Base-by-base conservation (phyloP, 805 yeast genomes). In the Naumovozyma castellii region DNA sequence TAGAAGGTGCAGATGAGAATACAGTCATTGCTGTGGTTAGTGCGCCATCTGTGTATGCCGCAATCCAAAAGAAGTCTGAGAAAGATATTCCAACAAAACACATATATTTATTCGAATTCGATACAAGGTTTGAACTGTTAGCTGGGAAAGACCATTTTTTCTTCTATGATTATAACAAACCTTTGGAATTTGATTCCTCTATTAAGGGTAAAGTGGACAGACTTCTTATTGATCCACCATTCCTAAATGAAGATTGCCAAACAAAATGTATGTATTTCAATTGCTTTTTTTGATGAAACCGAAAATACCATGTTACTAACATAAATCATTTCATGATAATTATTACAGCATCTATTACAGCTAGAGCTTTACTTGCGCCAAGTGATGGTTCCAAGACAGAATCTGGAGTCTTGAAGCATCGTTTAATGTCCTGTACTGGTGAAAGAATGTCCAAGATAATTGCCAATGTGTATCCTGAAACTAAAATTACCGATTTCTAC, bases 21-120 rank as follows among this genome's bases (percentile, higher is more conserved):
- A 83, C 94, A 0, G 78, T 76, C 1, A 71, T 87, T 34, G 84
- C 82, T 37, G 72, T 87, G 39, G 84, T 83, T 1, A 78, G 88
- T 64, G 95, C 96, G 1, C 96, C 97, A 15, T 83, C 95, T 0
- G 95, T 85, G 3, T 87, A 80, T 62, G 94, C 94, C 1, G 92
- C 90, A 0, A 73, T 86, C 34, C 71, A 70, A 46, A 72, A 73
- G 42, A 67, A 73, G 38, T 74, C 76, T 3, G 58, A 59, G 6
- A 60, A 59, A 5, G 65, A 67, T 3, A 47, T 82, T 29, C 88
- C 88, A 30, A 84, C 86, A 0, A 51, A 76, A 39, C 73, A 81
- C 37, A 78, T 86, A 15, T 84, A 82, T 54, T 66, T 87, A 39
- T 66, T 87, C 41, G 97, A 88, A 57, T 83, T 55, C 55, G 96